Base-by-base conservation (phyloP, 2,329 filamentous ascomycete genomes). In the Phialophora expanda region DNA sequence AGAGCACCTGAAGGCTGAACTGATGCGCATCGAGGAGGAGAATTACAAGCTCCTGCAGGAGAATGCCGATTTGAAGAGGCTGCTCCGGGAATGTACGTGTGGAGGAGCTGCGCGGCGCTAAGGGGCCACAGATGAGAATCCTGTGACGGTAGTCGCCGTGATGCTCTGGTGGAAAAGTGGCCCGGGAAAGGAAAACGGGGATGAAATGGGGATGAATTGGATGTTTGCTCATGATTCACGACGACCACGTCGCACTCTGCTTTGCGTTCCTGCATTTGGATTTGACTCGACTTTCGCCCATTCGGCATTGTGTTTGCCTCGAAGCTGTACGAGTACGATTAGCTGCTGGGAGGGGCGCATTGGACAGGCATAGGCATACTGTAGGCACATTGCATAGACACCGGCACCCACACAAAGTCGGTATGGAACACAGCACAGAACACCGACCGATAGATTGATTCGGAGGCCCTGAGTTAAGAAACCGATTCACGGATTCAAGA, bases 11-110 rank as follows among this genome's bases (percentile, higher is more conserved):
- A 66, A 58, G 32, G 67, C 60, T 11, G 63, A 64, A 60, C 82
- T 73, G 24, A 61, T 72, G 65, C 67, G 65, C 32, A 63, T 69
- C 24, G 71, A 72, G 60, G 69, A 72, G 59, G 69, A 73, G 57
- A 73, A 73, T 57, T 72, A 73, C 64, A 90, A 92, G 70, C 85
- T 87, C 59, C 85, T 90, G 80, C 93, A 91, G 79, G 94, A 98
- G 77, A 97, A 96, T 75, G 86, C 89, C 63, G 84, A 91, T 68
- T 78, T 97, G 73, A 93, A 90, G 81, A 85, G 93, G 72, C 93
- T 97, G 81, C 88, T 93, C 32, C 62, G 70, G 11, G 67, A 72
- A 64, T 73, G 71, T 64, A 67, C 50, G 63, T 73, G 71, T 48
- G 68, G 66, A 48, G 65, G 62, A 20, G 63, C 62, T 14, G 50